phyloP scores from a whole-genome alignment of 352 stramenopile species.

The Halophytophthora batemanensis region DNA sequence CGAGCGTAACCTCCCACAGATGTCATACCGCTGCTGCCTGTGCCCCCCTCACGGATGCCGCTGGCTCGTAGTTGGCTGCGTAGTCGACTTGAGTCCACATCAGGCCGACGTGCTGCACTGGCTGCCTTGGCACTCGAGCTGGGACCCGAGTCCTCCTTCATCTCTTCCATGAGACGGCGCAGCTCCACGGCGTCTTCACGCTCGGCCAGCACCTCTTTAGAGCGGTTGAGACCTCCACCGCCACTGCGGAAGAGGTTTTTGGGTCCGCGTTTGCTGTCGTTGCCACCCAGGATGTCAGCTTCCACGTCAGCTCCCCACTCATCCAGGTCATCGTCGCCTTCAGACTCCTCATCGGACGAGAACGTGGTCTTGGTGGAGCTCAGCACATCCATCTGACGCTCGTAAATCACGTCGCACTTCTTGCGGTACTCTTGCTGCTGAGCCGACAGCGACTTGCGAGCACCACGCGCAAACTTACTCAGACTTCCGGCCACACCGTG shows the following conservation, averaged over 20 bases:
- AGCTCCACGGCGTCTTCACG: conserved; percentile 80
- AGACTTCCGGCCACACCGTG: conserved; percentile 68
- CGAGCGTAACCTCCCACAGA: conserved; percentile 24
- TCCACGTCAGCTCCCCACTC: conserved; percentile 76
- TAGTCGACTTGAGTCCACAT: conserved; percentile 61
- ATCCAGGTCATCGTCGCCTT: conserved; percentile 68
- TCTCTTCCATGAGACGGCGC: conserved; percentile 74
- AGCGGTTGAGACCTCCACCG: conserved; percentile 71
- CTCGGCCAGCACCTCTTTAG: conserved; percentile 67
- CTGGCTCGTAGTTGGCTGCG: conserved; percentile 68
- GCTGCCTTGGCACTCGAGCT: conserved; percentile 20
- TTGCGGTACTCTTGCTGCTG: conserved; percentile 85
- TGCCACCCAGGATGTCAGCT: conserved; percentile 66
- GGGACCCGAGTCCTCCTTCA: conserved; percentile 68
- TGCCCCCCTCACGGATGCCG: conserved; percentile 59
- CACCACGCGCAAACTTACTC: conserved; percentile 79
- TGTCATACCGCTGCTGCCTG: conserved; percentile 26
- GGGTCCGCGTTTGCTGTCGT: conserved; percentile 60
- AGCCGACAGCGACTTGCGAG: conserved; percentile 72
- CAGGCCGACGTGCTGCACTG: conserved; percentile 47
- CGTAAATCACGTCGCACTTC: conserved; percentile 84
- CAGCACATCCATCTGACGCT: conserved; percentile 80
- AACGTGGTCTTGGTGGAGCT: conserved; percentile 57
- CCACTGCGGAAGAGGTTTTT: conserved; percentile 77
- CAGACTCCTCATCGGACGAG: conserved; percentile 72